Evolutionary conservation across 345 rosid species (phyloP).

Genomic region (Nephelium lappaceum): DNA sequence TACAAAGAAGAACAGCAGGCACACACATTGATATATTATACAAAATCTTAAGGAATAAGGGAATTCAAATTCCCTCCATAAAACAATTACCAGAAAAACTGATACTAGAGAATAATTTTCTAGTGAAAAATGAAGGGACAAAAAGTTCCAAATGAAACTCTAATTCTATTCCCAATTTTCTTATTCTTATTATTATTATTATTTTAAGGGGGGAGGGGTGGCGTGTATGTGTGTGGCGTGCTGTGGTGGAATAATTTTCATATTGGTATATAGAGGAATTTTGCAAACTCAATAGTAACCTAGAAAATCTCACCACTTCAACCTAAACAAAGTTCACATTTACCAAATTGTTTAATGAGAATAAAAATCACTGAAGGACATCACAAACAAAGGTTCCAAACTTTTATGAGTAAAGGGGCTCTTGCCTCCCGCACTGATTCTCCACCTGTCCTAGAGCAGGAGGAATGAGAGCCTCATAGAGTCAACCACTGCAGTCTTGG

Average conservation of each 20-base stretch:
- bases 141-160: neutral
- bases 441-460: slow-evolving; percentile 2
- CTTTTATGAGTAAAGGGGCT: neutral
- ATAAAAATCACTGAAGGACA: neutral
- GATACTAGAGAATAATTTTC: neutral
- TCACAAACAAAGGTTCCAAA: neutral
- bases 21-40: neutral
- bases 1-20: neutral
- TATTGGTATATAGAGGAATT: neutral
- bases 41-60: neutral
- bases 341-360: neutral
- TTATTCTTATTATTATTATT: no score
- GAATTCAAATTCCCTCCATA: neutral
- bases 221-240: no score
- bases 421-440: neutral
- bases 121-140: neutral
- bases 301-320: neutral
- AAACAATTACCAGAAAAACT: neutral
- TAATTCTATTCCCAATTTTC: neutral
- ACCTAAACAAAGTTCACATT: neutral
- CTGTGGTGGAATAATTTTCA: neutral
- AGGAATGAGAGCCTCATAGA: neutral
- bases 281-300: neutral
- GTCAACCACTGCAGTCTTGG: neutral
- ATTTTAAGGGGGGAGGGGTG: no score